These are phyloP conservation scores for Russula brevipes DNA, from an alignment of 768 basidiomycete species.

Conservation along the genomic window DNA sequence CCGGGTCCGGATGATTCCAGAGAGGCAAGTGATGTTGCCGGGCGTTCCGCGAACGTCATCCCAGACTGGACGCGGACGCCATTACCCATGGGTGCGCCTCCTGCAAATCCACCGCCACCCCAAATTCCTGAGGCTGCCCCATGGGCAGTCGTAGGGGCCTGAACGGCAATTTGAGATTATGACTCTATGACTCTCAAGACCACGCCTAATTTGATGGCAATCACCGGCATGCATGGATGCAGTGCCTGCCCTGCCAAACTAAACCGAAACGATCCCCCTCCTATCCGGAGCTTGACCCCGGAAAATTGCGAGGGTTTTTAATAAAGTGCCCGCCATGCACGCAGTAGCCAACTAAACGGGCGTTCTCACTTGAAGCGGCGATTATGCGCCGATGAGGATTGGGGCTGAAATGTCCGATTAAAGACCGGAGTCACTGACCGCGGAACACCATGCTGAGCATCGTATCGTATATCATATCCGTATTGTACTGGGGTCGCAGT, in stretches of 20 bases:
- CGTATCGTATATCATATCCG: not conserved
- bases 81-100: constrained; percentile 59
- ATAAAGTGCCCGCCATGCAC: not conserved
- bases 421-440: not conserved
- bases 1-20: constrained; percentile 34
- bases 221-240: constrained; percentile 3
- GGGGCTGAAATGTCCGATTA: constrained; percentile 5
- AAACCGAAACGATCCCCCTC: not conserved
- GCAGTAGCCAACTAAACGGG: not conserved
- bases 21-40: constrained; percentile 32
- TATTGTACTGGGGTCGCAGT: not conserved
- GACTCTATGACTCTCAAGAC: not conserved
- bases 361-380: constrained; percentile 4
- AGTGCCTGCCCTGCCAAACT: not conserved
- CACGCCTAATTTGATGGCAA: not conserved
- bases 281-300: not conserved
- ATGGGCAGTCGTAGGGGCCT: constrained; percentile 36
- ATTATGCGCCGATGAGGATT: constrained; percentile 8
- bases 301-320: not conserved
- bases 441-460: not conserved
- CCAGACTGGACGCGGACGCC: constrained; percentile 80
- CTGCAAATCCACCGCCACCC: constrained; percentile 35
- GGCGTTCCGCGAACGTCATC: constrained; percentile 41
- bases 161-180: constrained; percentile 12
- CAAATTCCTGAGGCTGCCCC: constrained; percentile 25